phyloP scores from a whole-genome alignment of 805 yeast species.

The Dipodascus albidus region DNA sequence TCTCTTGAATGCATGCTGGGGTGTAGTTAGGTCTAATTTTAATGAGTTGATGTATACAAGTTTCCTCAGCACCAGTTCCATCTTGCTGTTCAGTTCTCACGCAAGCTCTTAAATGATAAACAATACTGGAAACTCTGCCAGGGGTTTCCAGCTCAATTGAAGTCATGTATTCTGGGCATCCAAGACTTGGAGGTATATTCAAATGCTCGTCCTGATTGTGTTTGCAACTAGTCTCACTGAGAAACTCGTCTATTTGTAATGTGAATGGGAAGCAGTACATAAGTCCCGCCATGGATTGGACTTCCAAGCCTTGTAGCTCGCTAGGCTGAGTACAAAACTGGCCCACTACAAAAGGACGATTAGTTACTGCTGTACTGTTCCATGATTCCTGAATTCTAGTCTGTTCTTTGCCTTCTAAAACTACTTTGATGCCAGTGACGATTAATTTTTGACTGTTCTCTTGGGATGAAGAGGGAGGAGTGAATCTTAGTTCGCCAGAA shows the following conservation, averaged over 20 bases:
- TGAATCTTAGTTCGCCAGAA: background rate
- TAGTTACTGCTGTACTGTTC: background rate
- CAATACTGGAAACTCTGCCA: background rate
- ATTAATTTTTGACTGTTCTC: background rate
- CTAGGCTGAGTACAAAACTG: background rate
- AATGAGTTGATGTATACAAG: background rate
- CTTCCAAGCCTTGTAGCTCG: background rate
- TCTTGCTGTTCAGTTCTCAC: background rate
- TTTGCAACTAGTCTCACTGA: background rate
- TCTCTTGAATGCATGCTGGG: background rate
- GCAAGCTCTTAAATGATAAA: background rate
- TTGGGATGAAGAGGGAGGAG: background rate
- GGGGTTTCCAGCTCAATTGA: background rate
- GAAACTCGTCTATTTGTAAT: background rate
- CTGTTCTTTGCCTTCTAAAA: background rate
- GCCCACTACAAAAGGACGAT: background rate
- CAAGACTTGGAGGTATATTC: background rate
- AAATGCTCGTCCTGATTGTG: background rate
- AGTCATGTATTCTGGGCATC: background rate
- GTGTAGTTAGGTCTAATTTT: background rate
- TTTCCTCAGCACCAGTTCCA: background rate
- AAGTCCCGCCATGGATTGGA: background rate
- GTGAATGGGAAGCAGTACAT: conserved; percentile 1
- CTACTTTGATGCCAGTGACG: background rate
- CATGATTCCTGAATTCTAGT: background rate